A percentile compares a stretch with the other conserved stretches of the same genome.
phyloP scores from a whole-genome alignment of 164 flowering plant species.

The Magnolia kwangsiensis region DNA sequence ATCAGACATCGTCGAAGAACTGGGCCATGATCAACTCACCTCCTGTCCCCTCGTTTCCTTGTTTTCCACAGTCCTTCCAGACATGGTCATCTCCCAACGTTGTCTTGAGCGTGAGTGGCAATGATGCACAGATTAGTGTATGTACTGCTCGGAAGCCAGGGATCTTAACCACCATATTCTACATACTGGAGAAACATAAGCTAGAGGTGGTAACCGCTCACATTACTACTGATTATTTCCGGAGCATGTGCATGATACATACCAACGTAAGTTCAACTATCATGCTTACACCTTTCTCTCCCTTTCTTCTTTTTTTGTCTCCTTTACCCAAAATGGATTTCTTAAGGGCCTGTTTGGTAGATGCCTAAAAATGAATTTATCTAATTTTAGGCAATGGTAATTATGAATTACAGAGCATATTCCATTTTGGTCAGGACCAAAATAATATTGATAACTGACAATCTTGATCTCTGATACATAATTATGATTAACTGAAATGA shows the following conservation, averaged over 20 bases:
- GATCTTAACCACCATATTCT: constrained; percentile 40
- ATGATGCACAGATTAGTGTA: constrained; percentile 63
- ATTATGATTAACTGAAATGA: too few relatives aligned
- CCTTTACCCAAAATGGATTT: not conserved
- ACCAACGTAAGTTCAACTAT: constrained; percentile 50
- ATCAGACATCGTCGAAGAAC: constrained; percentile 40
- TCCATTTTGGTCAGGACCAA: too few relatives aligned
- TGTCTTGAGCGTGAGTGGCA: constrained; percentile 51
- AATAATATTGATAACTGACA: too few relatives aligned
- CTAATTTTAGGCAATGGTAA: too few relatives aligned
- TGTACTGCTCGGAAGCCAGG: constrained; percentile 60
- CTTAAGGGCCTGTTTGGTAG: too few relatives aligned
- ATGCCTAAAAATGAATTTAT: too few relatives aligned
- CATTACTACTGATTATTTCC: constrained; percentile 42
- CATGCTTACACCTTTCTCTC: not conserved
- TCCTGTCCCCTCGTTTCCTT: constrained; percentile 7
- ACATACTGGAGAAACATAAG: constrained; percentile 59
- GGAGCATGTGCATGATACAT: constrained; percentile 69
- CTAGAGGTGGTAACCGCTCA: constrained; percentile 63
- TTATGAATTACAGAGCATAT: too few relatives aligned
- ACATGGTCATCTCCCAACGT: constrained; percentile 78
- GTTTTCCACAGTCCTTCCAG: constrained; percentile 34
- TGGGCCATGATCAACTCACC: constrained; percentile 12
- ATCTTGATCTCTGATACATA: too few relatives aligned
- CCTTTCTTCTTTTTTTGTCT: not conserved